These are phyloP conservation scores for Alternaria postmessia DNA, from an alignment of 2,329 filamentous ascomycete genomes.

Conservation along the genomic window DNA sequence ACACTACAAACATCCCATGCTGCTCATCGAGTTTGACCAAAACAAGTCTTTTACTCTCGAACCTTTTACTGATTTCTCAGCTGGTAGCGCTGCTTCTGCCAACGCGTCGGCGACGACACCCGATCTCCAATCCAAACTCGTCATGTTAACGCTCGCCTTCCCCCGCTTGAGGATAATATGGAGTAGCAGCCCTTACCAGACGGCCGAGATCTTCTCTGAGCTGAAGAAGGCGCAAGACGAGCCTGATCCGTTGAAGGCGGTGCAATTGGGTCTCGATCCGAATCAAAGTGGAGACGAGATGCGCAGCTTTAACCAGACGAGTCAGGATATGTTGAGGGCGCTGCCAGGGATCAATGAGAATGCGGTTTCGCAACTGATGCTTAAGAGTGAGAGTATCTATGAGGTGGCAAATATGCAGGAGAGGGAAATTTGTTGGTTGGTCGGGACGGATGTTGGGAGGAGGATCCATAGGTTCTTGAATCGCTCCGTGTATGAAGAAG, in stretches of 20 bases:
- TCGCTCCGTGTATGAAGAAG: conserved; percentile 58
- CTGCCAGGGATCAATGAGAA: conserved; percentile 82
- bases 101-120: conserved; percentile 66
- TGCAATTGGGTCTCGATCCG: conserved; percentile 78
- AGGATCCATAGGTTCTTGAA: conserved; percentile 86
- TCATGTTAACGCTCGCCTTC: conserved; percentile 90
- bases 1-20: conserved; percentile 87
- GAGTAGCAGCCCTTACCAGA: conserved; percentile 90
- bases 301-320: conserved; percentile 80
- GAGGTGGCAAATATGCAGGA: conserved; percentile 89
- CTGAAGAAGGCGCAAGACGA: conserved; percentile 90
- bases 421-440: conserved; percentile 73
- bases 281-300: conserved; percentile 62
- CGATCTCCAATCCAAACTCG: conserved; percentile 90
- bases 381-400: conserved; percentile 76
- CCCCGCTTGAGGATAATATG: conserved; percentile 90
- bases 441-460: conserved; percentile 79
- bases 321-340: conserved; percentile 86
- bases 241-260: conserved; percentile 87
- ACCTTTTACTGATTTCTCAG: conserved; percentile 58
- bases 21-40: conserved; percentile 97
- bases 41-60: conserved; percentile 96
- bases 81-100: conserved; percentile 7
- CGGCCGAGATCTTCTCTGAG: conserved; percentile 94
- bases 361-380: conserved; percentile 75